Evolutionary conservation across 2,329 filamentous ascomycete genomes (phyloP), one percentile per base, ranked within the genome.

Genomic region (Corinectria fuckeliana): DNA sequence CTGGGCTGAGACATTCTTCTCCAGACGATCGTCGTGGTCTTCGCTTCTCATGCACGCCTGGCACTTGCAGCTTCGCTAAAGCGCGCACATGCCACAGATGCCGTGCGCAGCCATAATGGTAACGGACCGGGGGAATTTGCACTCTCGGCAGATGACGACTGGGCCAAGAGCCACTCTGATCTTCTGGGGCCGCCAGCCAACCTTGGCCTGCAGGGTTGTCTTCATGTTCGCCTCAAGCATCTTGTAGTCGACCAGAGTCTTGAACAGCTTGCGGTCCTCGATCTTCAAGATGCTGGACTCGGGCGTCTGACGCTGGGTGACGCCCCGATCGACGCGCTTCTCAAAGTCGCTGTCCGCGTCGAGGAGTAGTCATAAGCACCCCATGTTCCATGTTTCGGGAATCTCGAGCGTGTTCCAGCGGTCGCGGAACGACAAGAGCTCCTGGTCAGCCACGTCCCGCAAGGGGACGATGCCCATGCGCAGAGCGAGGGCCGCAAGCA

Each of bases 301-400:
- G 2, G 48, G 52, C 1, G 28, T 54, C 36, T 7, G 50, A 23
- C 64, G 63, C 5, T 41, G 26, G 1, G 63, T 71, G 6, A 61
- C 49, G 18, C 66, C 71, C 11, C 67, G 56, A 1, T 62, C 57
- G 5, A 73, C 67, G 9, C 74, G 71, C 51, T 60, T 66, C 38
- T 67, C 66, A 50, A 73, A 75, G 54, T 75, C 71, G 16, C 65
- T 61, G 65, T 84, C 80, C 0, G 81, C 81, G 47, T 82, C 79
- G 1, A 83, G 73, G 13, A 84, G 66, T n/a, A 83, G 69, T 0
- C 71, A 67, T 21, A 83, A 63, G 47, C 80, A 84, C 56, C 72
- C 76, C 7, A 76, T 56, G 44, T 78, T 82, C 80, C 81, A 84
- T 8, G 76, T 84, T 65, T 84, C 82, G 1, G 81, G 80, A 7